Evolutionary conservation across 805 yeast genomes (phyloP).

Genomic region (Saccharomycopsis sp.): DNA sequence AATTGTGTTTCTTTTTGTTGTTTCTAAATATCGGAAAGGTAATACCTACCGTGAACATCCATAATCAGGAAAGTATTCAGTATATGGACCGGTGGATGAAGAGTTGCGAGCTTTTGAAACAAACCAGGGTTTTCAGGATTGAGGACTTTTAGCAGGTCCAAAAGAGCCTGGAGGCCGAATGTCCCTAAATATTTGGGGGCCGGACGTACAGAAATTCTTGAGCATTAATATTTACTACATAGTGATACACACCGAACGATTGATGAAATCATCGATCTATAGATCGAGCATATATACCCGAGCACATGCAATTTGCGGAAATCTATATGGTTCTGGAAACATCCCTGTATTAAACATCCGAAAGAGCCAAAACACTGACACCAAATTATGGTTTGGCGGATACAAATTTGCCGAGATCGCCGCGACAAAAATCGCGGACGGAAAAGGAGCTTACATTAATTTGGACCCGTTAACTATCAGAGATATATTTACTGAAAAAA

Average conservation of each 20-base stretch:
- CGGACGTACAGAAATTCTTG: too few species aligned
- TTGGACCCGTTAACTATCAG: not conserved
- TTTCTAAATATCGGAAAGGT: conserved; percentile 44
- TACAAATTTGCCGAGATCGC: not conserved
- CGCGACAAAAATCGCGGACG: not conserved
- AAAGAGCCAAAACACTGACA: not conserved
- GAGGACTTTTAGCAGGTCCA: conserved; percentile 22
- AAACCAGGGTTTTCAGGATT: conserved; percentile 11
- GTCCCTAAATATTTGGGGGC: too few species aligned
- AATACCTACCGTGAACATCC: conserved; percentile 71
- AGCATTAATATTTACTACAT: too few species aligned
- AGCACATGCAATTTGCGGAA: too few species aligned
- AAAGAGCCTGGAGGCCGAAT: too few species aligned
- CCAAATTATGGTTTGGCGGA: not conserved
- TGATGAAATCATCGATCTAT: too few species aligned
- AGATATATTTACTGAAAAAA: too few species aligned
- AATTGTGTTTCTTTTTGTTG: conserved; percentile 59
- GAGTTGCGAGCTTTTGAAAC: conserved; percentile 27
- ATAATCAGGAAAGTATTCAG: conserved; percentile 24
- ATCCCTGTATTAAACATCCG: too few species aligned
- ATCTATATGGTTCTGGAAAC: too few species aligned
- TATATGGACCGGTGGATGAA: conserved; percentile 33
- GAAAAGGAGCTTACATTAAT: not conserved
- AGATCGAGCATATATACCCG: too few species aligned
- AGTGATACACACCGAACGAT: too few species aligned